These are phyloP conservation scores for Penicillium sp. DNA, from an alignment of 2,329 filamentous ascomycete genomes.

Conservation along the genomic window DNA sequence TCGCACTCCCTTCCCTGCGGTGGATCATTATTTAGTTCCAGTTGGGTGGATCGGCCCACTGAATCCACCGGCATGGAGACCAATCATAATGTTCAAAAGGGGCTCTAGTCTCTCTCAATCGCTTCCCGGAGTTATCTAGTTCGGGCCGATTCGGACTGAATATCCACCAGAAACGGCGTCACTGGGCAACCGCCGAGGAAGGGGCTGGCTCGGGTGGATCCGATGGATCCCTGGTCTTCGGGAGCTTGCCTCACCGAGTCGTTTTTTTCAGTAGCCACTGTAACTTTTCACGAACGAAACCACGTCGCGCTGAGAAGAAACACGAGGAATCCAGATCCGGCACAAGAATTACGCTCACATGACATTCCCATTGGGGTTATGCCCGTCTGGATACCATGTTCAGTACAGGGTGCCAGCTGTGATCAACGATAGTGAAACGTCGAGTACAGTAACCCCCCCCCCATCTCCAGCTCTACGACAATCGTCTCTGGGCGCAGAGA, in stretches of 20 bases:
- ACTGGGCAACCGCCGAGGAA: conserved; percentile 21
- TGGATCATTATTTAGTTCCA: conserved; percentile 19
- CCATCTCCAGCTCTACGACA: too few species aligned
- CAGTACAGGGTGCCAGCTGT: too few species aligned
- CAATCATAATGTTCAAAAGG: conserved; percentile 12
- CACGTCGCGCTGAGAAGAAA: too few species aligned
- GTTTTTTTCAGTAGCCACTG: conserved; percentile 16
- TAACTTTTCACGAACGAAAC: conserved; percentile 8
- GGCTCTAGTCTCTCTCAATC: conserved; percentile 11
- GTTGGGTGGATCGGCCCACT: conserved; percentile 13
- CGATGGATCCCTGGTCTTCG: conserved; percentile 12
- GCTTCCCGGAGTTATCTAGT: conserved; percentile 20
- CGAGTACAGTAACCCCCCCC: too few species aligned
- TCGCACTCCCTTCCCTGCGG: conserved; percentile 14
- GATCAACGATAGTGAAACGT: too few species aligned
- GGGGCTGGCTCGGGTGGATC: conserved; percentile 13
- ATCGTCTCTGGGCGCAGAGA: too few species aligned
- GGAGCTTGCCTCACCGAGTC: conserved; percentile 20
- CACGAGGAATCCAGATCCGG: conserved; percentile 5
- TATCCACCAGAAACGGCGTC: conserved; percentile 17
- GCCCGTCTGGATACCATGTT: too few species aligned
- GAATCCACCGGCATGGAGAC: not conserved
- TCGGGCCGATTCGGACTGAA: conserved; percentile 25
- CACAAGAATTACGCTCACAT: not conserved
- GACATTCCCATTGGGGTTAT: too few species aligned